phyloP scores from a whole-genome alignment of 225 moss, liverwort and hornwort genomes.

The Anthoceros angustus region DNA sequence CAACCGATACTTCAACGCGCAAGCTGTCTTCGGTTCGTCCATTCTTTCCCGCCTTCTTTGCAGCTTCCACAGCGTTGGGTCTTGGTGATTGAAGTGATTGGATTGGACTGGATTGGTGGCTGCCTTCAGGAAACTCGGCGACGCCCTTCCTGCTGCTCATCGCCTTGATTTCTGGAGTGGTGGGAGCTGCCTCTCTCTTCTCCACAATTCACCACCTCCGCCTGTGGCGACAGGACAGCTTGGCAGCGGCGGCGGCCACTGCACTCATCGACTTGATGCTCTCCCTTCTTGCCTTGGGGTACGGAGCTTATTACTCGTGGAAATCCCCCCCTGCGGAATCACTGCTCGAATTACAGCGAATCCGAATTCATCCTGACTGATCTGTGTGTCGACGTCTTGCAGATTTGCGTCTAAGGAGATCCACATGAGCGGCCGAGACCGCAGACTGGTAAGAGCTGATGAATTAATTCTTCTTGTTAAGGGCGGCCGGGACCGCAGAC shows the following conservation, averaged over 20 bases:
- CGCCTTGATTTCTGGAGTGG: neutral
- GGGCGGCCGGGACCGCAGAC: neutral
- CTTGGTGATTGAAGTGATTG: too few relatives aligned
- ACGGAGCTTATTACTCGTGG: neutral
- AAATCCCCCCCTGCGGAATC: neutral
- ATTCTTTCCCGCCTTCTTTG: too few relatives aligned
- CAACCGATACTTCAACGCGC: neutral
- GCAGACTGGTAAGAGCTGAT: neutral
- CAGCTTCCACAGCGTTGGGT: too few relatives aligned
- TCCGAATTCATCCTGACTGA: neutral
- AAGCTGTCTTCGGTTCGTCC: too few relatives aligned
- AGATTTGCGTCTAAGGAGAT: constrained; percentile 1
- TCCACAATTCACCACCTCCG: neutral
- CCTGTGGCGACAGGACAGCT: neutral
- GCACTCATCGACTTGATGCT: constrained; percentile 3
- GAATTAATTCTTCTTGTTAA: neutral
- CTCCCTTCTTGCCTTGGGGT: constrained; percentile 2
- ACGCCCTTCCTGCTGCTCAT: neutral
- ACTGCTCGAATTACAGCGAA: neutral
- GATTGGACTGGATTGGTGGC: too few relatives aligned
- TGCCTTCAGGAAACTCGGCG: neutral
- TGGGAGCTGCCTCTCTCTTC: neutral
- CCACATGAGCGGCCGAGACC: neutral
- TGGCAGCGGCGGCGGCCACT: neutral
- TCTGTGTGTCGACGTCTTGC: neutral